Base-by-base conservation (phyloP, 371 early-diverging fungal genomes). In the Mortierella sp. region DNA sequence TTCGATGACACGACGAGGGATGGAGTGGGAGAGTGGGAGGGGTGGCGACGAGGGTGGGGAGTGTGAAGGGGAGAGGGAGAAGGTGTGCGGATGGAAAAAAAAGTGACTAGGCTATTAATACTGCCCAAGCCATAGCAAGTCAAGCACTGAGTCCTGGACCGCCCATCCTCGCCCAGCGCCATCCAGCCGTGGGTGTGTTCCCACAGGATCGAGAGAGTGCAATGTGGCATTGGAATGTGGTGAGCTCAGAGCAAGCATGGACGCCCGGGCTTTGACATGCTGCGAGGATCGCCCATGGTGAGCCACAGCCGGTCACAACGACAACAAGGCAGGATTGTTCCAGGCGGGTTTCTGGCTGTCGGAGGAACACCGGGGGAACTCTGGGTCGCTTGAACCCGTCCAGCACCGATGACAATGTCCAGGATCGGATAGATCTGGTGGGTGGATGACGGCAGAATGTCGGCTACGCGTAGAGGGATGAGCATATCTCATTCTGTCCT, bases 401-500 rank as follows among this genome's bases (percentile, higher is more conserved):
- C 24, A 25, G 28, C n/a, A 53, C 4, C 28, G 44, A 19, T 22
- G 50, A 22, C 21, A 21, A 46, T 24, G 41, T 22, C 1, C 13
- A 25, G 31, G 58, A 48, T 19, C 47, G 17, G 24, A 10, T 34
- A 34, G 34, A 34, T 34, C 34, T 34, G 10, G 4, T 34, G 34
- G 10, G 4, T 34, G 34, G 7, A 34, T 34, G 49, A 31, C 40
- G 48, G 62, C 31, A 16, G 27, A 49, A 28, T 49, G 29, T 49
- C 27, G 21, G 12, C 27, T 27, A 43, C 53, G 39, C 22, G 10
- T 47, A 39, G 31, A 45, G 53, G 62, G 57, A 61, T 53, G 54
- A 19, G 29, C 37, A 29, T 40, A 62, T 63, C 70, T 29, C 62
- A 62, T 57, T 68, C 48, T 57, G 46, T 47, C 62, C 69, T 68